phyloP scores from a whole-genome alignment of 257 asterid species.

The Lithospermum erythrorhizon region DNA sequence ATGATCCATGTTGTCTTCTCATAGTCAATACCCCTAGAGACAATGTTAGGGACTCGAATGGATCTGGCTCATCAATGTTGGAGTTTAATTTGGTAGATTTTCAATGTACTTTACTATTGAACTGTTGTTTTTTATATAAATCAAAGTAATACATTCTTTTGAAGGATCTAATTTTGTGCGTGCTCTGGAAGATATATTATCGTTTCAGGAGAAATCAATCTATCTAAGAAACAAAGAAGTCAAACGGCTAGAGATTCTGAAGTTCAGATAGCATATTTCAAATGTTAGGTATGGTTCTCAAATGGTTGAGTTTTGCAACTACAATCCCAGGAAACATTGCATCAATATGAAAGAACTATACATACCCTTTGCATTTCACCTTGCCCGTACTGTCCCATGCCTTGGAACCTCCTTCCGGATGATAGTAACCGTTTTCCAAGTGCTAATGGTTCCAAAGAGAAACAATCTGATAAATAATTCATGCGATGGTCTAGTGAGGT shows the following conservation, averaged over 20 bases:
- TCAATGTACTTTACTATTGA: no score
- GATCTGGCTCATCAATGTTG: no score
- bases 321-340: slow-evolving; percentile 2
- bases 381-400: slow-evolving; percentile 88
- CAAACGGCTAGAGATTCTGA: no score
- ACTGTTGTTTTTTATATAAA: no score
- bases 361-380: slow-evolving; percentile 80
- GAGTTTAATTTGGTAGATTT: no score
- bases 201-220: no score
- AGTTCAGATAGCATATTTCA: no score
- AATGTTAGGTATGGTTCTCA: background rate
- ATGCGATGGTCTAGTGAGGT: background rate
- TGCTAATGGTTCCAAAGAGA: slow-evolving; percentile 45
- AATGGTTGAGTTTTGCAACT: background rate
- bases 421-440: slow-evolving; percentile 78
- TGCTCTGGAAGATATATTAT: no score
- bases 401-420: slow-evolving; percentile 86
- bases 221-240: no score
- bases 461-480: slow-evolving; percentile 17
- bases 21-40: background rate
- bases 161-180: no score
- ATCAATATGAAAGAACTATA: slow-evolving; percentile 5
- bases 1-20: background rate
- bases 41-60: background rate
- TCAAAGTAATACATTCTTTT: no score